Base-by-base conservation (phyloP, 768 basidiomycete genomes). In the Podaxis sp. region DNA sequence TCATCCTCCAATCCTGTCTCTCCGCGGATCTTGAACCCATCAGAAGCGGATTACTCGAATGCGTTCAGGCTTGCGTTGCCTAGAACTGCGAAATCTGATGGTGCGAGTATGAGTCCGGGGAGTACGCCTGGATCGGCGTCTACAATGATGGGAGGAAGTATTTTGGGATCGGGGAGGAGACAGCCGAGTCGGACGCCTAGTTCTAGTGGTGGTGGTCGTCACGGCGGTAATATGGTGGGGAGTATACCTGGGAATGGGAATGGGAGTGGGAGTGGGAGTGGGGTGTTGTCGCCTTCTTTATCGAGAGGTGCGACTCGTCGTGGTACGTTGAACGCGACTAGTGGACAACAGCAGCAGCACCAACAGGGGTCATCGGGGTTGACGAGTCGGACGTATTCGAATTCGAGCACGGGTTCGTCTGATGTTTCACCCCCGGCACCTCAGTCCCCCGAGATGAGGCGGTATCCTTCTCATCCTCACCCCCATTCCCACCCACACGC, bases 21-120 rank as follows among this genome's bases (percentile, higher is more conserved):
- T 24, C 61, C 61, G n/a, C 38, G 54, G 13, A 53, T 57, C 24
- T n/a, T 49, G 22, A 49, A 63, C n/a, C 60, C 52, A 2, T 39
- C 54, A 4, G 48, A 49, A 19, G 57, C 56, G n/a, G 54, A 63
- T 49, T 63, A 63, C 22, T 63, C 61, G 12, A 56, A n/a, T 36
- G 54, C 46, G 24, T 63, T 63, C 28, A 28, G 61, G 5, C 46
- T 62, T 24, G 46, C 61, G 5, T 39, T 55, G 13, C 61, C 61
- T 39, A 38, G 52, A n/a, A 19, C 51, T 33, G 33, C 33, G 11
- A 13, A n/a, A 13, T 62, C 61, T 48, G 9, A 17, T 12, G 22
- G 30, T 40, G 33, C 59, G 7, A 44, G 30, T 22, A 19, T 58
- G 57, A 58, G 39, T 33, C 51, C 52, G 8, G 28, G n/a, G 33